Base-by-base conservation (phyloP, 2,329 filamentous ascomycete genomes). In the Bretziella fagacearum region DNA sequence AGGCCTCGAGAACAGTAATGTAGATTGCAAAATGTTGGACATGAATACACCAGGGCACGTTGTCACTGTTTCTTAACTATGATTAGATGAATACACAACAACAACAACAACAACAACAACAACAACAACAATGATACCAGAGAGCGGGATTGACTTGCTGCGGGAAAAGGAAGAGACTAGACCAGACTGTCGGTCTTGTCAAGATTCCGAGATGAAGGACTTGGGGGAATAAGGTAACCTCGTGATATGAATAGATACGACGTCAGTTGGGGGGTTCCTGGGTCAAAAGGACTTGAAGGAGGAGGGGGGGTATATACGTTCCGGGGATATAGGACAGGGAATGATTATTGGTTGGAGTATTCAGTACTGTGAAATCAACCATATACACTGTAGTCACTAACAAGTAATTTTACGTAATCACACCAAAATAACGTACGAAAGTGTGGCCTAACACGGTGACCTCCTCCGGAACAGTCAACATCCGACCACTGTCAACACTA, bases 151-250 rank as follows among this genome's bases (percentile, higher is more conserved):
- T 22, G 18, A 18, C n/a, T n/a, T 3, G 17, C 13, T n/a, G 35
- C 35, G 18, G 35, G 35, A 22, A 22, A 6, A 39, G 17, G 17
- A 22, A 18, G 35, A 23, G 4, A 22, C 7, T 22, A 22, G 35
- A 22, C 35, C 18, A 20, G 35, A 23, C 35, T 39, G 18, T 39
- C 30, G 30, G 30, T 33, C 30, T 33, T 33, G 30, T 4, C 17
- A 33, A 33, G 15, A 22, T 22, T 39, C 35, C 18, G 35, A 39
- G 35, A 39, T 39, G 35, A 39, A 39, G 35, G 35, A 39, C 15
- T 18, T 39, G 17, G 35, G 18, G 18, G n/a, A n/a, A 39, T 20
- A 39, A 13, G 35, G 35, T 39, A 39, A 13, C 35, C 15, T 22
- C 5, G 3, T 39, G 35, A 22, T 39, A 39, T 23, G 35, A 39